Conservation (phyloP, 2,329 filamentous ascomycete genomes). For the Botryotinia globosa region DNA sequence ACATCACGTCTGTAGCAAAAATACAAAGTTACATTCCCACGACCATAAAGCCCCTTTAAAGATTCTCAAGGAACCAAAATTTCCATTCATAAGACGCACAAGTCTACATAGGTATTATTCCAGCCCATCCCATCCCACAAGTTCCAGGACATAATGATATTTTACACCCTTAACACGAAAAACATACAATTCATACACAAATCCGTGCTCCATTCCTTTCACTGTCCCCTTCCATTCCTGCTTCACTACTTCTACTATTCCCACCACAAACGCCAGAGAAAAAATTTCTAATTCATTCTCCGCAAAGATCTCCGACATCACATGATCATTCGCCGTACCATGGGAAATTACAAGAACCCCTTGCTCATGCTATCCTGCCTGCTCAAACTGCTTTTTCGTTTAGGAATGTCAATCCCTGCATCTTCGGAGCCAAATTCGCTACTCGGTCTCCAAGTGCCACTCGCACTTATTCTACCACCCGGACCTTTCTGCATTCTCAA, state of each 20-base stretch:
- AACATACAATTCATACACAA: slow-evolving; percentile 7
- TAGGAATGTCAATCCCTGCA: slow-evolving; percentile 52
- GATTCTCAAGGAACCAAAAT: not conserved
- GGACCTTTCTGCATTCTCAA: slow-evolving; percentile 60
- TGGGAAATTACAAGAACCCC: slow-evolving; percentile 63
- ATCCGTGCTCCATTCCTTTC: not conserved
- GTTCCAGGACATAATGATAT: not conserved
- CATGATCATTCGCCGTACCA: not conserved
- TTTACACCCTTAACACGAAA: slow-evolving; percentile 4
- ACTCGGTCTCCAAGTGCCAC: slow-evolving; percentile 27
- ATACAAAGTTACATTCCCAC: not conserved
- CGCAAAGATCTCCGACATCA: not conserved
- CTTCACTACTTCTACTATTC: not conserved
- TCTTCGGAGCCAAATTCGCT: slow-evolving; percentile 41
- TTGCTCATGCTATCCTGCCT: slow-evolving; percentile 69
- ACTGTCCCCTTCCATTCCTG: not conserved
- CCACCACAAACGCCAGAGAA: not conserved
- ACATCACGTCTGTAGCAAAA: no score
- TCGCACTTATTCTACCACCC: slow-evolving; percentile 29
- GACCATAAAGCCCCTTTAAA: not conserved
- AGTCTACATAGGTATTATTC: not conserved
- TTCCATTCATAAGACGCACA: slow-evolving; percentile 1
- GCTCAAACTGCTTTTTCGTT: slow-evolving; percentile 63
- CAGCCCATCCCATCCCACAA: not conserved
- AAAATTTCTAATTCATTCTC: not conserved